Evolutionary conservation across 1,284 basidiomycete genomes (phyloP).

Genomic region (Leucoagaricus sp.): DNA sequence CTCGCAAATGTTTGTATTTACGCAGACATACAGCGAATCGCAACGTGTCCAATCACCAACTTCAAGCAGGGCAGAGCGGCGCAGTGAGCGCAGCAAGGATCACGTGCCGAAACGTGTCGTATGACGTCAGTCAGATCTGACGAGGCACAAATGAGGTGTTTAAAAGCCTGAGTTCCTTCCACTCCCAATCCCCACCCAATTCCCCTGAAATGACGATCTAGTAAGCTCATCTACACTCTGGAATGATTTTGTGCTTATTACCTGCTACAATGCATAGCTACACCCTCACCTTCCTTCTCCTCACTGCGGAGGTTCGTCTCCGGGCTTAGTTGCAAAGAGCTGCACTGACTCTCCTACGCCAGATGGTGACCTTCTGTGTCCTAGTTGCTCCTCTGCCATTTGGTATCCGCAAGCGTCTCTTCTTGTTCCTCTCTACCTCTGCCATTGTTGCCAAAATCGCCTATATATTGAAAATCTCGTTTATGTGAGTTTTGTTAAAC

Average conservation of each 20-base stretch:
- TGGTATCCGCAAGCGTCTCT: slow-evolving; percentile 68
- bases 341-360: background rate
- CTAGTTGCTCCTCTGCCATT: slow-evolving; percentile 80
- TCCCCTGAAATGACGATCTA: slow-evolving; percentile 68
- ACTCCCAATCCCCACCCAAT: background rate
- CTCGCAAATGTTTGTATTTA: no score
- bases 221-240: slow-evolving; percentile 38
- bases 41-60: no score
- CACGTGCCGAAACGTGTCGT: slow-evolving; percentile 14
- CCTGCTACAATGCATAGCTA: slow-evolving; percentile 46
- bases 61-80: background rate
- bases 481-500: slow-evolving; percentile 66
- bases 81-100: background rate
- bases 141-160: background rate
- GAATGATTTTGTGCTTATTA: slow-evolving; percentile 2
- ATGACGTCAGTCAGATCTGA: slow-evolving; percentile 11
- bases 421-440: slow-evolving; percentile 76
- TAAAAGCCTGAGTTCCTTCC: slow-evolving; percentile 11
- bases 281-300: slow-evolving; percentile 74
- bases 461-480: slow-evolving; percentile 89
- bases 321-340: background rate
- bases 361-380: slow-evolving; percentile 76
- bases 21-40: no score
- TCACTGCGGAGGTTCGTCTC: slow-evolving; percentile 60
- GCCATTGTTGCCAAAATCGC: slow-evolving; percentile 71